Evolutionary conservation across 495 filamentous ascomycete species (phyloP).

Genomic region (Beverwykella pulmonaria): DNA sequence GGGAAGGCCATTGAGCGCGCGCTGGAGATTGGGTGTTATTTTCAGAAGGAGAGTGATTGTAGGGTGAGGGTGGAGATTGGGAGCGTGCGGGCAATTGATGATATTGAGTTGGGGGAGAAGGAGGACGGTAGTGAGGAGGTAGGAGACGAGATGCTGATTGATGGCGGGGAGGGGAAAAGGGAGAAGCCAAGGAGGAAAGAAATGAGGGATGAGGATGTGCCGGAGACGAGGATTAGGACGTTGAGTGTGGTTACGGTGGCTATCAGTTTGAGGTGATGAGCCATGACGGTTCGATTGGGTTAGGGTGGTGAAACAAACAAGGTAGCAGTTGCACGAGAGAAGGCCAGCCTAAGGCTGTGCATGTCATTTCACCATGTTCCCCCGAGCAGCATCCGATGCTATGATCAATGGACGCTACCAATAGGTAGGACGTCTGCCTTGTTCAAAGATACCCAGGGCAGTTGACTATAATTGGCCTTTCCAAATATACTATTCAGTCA

Average conservation of each 20-base stretch:
- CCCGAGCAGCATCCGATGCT: no score
- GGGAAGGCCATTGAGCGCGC: slow-evolving; percentile 77
- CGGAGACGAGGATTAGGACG: slow-evolving; percentile 64
- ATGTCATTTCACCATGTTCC: no score
- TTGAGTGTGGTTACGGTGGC: slow-evolving; percentile 67
- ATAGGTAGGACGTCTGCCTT: background rate
- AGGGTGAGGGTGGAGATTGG: slow-evolving; percentile 46
- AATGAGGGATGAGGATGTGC: slow-evolving; percentile 54
- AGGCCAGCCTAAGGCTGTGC: no score
- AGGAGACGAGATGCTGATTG: slow-evolving; percentile 24
- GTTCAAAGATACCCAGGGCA: background rate
- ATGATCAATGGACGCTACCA: no score
- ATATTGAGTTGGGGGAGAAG: slow-evolving; percentile 43
- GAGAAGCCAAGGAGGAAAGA: slow-evolving; percentile 48
- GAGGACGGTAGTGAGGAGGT: slow-evolving; percentile 35
- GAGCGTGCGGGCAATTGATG: slow-evolving; percentile 47
- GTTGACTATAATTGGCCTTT: background rate
- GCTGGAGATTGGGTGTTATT: slow-evolving; percentile 51
- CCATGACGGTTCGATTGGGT: slow-evolving; percentile 30
- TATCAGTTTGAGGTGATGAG: slow-evolving; percentile 56
- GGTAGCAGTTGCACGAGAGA: no score
- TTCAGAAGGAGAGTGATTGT: slow-evolving; percentile 46
- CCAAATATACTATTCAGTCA: no score
- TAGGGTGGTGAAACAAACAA: background rate
- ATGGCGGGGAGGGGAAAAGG: slow-evolving; percentile 42